A percentile compares a stretch with the other conserved stretches of the same genome.
phyloP scores from a whole-genome alignment of 1,139 yeast species.

The Suhomyces bolitotheri region DNA sequence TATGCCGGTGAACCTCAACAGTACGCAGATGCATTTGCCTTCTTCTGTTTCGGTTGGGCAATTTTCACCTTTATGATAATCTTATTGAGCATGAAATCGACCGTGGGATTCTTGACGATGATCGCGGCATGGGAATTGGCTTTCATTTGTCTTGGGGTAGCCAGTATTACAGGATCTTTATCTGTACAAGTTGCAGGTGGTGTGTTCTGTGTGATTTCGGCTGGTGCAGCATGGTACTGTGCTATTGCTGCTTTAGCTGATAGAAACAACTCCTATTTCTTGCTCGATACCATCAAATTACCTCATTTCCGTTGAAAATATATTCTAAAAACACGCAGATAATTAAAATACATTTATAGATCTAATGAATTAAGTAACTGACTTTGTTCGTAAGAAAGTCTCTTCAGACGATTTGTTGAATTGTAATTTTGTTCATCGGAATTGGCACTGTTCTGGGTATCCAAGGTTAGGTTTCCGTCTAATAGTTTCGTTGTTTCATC shows the following conservation, averaged over 20 bases:
- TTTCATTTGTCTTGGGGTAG: neutral
- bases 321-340: too few species aligned
- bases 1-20: constrained; percentile 27
- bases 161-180: neutral
- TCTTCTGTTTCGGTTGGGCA: constrained; percentile 47
- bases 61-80: constrained; percentile 43
- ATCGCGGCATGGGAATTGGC: neutral
- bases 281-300: constrained; percentile 14
- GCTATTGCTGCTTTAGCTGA: too few species aligned
- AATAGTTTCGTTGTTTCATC: constrained; percentile 14
- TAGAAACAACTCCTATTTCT: constrained; percentile 29
- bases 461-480: constrained; percentile 1
- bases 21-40: constrained; percentile 39
- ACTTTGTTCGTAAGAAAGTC: constrained; percentile 48
- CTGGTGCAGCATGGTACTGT: constrained; percentile 44
- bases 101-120: constrained; percentile 39
- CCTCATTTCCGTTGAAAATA: too few species aligned
- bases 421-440: constrained; percentile 6
- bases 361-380: constrained; percentile 46
- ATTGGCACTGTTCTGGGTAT: neutral
- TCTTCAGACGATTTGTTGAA: constrained; percentile 3
- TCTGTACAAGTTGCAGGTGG: constrained; percentile 21
- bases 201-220: constrained; percentile 42
- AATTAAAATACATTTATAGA: too few species aligned
- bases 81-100: constrained; percentile 43